These are phyloP conservation scores for Aspergillus versicolor DNA, from an alignment of 2,329 filamentous ascomycete species.

Conservation along the genomic window DNA sequence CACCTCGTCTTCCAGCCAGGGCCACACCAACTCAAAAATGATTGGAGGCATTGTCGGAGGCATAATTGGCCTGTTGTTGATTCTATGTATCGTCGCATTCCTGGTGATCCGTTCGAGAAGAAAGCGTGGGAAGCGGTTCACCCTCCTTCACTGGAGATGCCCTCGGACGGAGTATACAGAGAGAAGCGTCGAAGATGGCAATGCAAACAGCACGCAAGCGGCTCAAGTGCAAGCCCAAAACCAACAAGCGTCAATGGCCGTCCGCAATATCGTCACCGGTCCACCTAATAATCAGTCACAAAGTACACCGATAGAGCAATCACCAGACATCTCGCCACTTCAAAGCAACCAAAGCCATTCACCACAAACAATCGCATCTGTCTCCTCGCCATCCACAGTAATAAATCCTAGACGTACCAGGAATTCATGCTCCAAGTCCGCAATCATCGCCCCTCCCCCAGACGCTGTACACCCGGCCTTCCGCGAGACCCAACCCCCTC, in stretches of 20 bases:
- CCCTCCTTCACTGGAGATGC: slow-evolving; percentile 11
- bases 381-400: neutral
- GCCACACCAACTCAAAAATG: neutral
- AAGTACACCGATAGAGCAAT: neutral
- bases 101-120: slow-evolving; percentile 5
- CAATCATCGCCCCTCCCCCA: neutral
- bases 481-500: neutral
- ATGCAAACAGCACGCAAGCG: neutral
- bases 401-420: neutral
- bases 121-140: slow-evolving; percentile 7
- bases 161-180: neutral
- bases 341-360: neutral
- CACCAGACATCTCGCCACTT: neutral
- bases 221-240: neutral
- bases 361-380: neutral
- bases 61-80: neutral
- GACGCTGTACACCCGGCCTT: slow-evolving; percentile 1
- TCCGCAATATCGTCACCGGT: neutral
- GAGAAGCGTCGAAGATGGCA: neutral
- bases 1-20: neutral
- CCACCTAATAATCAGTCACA: neutral
- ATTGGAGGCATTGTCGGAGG: slow-evolving; percentile 10
- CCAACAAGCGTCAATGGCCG: neutral
- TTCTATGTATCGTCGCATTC: slow-evolving; percentile 6
- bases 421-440: neutral